Conservation (phyloP, 139 green algal genomes). For the Chlamydomonas incerta region DNA sequence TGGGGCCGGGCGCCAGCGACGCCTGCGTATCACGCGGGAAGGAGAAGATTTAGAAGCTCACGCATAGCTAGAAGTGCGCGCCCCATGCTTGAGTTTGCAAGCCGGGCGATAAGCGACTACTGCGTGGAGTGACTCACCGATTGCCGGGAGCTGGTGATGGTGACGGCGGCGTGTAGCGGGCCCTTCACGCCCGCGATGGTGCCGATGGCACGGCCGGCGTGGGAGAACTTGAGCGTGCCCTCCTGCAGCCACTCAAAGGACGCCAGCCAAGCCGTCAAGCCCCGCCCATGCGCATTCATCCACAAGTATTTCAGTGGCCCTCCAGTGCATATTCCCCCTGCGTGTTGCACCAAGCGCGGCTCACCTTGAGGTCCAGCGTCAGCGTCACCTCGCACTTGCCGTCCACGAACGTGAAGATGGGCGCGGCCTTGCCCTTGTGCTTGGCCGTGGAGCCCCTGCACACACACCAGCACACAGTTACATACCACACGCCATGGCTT, state of each 20-base stretch:
- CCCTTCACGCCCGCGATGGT: slow-evolving; percentile 71
- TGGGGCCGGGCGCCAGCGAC: slow-evolving; percentile 55
- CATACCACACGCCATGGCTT: neutral
- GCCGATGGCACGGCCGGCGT: slow-evolving; percentile 62
- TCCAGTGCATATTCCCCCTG: too few relatives aligned
- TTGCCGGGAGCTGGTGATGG: slow-evolving; percentile 65
- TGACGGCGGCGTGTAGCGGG: slow-evolving; percentile 65
- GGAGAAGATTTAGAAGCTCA: too few relatives aligned
- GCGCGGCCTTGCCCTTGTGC: slow-evolving; percentile 66
- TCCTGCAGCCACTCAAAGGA: slow-evolving; percentile 58
- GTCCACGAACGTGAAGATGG: slow-evolving; percentile 65
- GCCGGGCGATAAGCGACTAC: too few relatives aligned
- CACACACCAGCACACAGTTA: neutral
- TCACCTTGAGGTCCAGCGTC: slow-evolving; percentile 34
- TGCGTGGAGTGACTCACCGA: slow-evolving; percentile 48
- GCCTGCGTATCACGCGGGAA: slow-evolving; percentile 24
- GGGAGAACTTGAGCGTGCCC: slow-evolving; percentile 67
- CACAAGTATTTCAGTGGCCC: too few relatives aligned
- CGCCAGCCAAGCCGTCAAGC: slow-evolving; percentile 11
- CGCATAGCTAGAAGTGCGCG: neutral
- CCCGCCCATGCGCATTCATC: too few relatives aligned
- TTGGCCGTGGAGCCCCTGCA: slow-evolving; percentile 60
- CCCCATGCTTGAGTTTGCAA: too few relatives aligned
- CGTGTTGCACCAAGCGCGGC: too few relatives aligned
- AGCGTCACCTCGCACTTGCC: slow-evolving; percentile 66